Evolutionary conservation across 2,329 filamentous ascomycete species (phyloP).

Genomic region (Fusarium secorum): DNA sequence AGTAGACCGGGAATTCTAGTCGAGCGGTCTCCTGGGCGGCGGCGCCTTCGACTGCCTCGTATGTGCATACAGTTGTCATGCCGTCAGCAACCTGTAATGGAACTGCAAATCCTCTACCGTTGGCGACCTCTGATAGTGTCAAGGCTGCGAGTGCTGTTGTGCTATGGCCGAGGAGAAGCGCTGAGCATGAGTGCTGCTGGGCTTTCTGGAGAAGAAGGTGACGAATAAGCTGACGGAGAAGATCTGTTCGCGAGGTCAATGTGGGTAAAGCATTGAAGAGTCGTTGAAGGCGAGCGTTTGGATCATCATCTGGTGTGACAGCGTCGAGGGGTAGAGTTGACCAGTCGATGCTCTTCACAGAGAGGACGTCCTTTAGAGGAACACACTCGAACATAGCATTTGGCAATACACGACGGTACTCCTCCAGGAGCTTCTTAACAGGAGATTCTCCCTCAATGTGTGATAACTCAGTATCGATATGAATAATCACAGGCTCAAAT

Average conservation of each 20-base stretch:
- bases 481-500: conserved; percentile 71
- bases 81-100: conserved; percentile 87
- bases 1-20: conserved; percentile 64
- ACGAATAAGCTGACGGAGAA: conserved; percentile 73
- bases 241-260: conserved; percentile 77
- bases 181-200: conserved; percentile 66
- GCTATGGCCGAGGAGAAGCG: conserved; percentile 82
- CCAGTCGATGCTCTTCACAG: conserved; percentile 63
- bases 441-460: conserved; percentile 31
- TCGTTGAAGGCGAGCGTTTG: conserved; percentile 57
- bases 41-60: conserved; percentile 36
- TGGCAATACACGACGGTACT: conserved; percentile 69
- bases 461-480: conserved; percentile 57
- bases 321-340: conserved; percentile 49
- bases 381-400: conserved; percentile 69
- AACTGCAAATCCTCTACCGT: conserved; percentile 84
- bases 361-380: conserved; percentile 69
- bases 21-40: conserved; percentile 29
- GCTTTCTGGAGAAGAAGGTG: conserved; percentile 75
- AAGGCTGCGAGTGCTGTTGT: conserved; percentile 89
- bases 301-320: conserved; percentile 23
- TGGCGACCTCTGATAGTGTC: conserved; percentile 86
- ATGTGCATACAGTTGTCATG: conserved; percentile 49
- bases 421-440: conserved; percentile 57
- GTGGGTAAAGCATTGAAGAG: conserved; percentile 72